phyloP scores from a whole-genome alignment of 352 stramenopile species.

The Phytophthora capsici region DNA sequence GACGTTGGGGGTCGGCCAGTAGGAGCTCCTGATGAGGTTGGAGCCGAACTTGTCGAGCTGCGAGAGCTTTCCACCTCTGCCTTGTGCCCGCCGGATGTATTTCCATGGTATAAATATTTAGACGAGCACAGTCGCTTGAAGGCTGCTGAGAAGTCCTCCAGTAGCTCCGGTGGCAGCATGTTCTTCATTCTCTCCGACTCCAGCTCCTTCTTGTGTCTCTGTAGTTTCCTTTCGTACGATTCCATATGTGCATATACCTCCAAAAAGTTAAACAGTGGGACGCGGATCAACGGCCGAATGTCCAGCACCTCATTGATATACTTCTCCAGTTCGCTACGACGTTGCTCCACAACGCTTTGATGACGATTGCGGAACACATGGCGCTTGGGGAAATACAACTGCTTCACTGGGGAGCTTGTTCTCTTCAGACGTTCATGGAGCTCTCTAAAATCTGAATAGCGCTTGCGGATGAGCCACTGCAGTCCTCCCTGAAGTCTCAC shows the following conservation, averaged over 20 bases:
- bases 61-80: slow-evolving; percentile 34
- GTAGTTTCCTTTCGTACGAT: slow-evolving; percentile 85
- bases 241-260: slow-evolving; percentile 90
- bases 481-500: slow-evolving; percentile 79
- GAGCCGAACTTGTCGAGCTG: slow-evolving; percentile 15
- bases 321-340: slow-evolving; percentile 84
- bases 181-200: slow-evolving; percentile 91
- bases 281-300: slow-evolving; percentile 78
- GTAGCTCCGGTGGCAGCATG: slow-evolving; percentile 58
- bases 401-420: slow-evolving; percentile 78
- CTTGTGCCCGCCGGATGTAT: slow-evolving; percentile 34
- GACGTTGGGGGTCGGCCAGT: slow-evolving; percentile 46
- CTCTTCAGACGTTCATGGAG: slow-evolving; percentile 86
- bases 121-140: slow-evolving; percentile 86
- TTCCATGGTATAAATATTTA: slow-evolving; percentile 85
- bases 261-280: slow-evolving; percentile 90
- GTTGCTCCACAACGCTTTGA: slow-evolving; percentile 87
- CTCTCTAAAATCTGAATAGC: slow-evolving; percentile 90
- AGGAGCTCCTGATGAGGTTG: slow-evolving; percentile 26
- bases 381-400: slow-evolving; percentile 86
- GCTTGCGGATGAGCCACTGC: slow-evolving; percentile 91
- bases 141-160: slow-evolving; percentile 77
- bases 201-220: slow-evolving; percentile 87
- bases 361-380: slow-evolving; percentile 88
- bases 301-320: slow-evolving; percentile 90